Evolutionary conservation across 352 stramenopile genomes (phyloP), one percentile per base, ranked within the genome.

Genomic region (Elongisporangium senticosum): DNA sequence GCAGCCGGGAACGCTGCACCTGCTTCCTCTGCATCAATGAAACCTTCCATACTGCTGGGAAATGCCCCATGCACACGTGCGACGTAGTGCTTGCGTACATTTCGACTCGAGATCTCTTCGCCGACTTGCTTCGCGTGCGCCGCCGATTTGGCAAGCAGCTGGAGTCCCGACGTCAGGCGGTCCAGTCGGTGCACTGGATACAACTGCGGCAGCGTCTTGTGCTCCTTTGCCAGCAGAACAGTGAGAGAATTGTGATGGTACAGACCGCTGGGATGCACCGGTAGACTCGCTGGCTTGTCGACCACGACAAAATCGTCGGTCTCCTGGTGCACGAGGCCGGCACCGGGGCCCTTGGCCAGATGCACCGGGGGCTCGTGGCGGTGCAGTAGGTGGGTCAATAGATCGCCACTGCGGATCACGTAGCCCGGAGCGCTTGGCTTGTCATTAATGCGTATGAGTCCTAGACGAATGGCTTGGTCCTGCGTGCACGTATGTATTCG

Each of bases 121-220:
- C 64, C 75, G 7, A 90, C 55, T 53, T 56, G 59, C 3, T 70
- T 68, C 20, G 81, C 81, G 39, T 71, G 83, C 14, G 62, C 57
- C 3, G 67, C 7, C 2, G 68, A 70, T 48, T 86, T 90, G 59
- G 75, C 72, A 7, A 90, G 65, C 15, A 90, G 55, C 26, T 87
- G 47, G 22, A 90, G 60, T 4, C 80, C 80, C 0, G 89, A 97
- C 20, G 96, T 98, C 11, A 98, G 68, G 55, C 92, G 80, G 79
- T 98, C 96, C 17, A 98, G 68, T 20, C 96, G 93, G 75, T 98
- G 93, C 48, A 98, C 89, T 8, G 90, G 71, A 47, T 84, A 79
- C 33, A 43, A 43, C 20, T 95, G 64, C 59, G 77, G 54, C 2
- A 71, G 55, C n/a, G 66, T 48, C 19, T 72, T 26, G 20, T 26